phyloP scores from a whole-genome alignment of 2,329 filamentous ascomycete genomes.

The Acrodontium crateriforme region DNA sequence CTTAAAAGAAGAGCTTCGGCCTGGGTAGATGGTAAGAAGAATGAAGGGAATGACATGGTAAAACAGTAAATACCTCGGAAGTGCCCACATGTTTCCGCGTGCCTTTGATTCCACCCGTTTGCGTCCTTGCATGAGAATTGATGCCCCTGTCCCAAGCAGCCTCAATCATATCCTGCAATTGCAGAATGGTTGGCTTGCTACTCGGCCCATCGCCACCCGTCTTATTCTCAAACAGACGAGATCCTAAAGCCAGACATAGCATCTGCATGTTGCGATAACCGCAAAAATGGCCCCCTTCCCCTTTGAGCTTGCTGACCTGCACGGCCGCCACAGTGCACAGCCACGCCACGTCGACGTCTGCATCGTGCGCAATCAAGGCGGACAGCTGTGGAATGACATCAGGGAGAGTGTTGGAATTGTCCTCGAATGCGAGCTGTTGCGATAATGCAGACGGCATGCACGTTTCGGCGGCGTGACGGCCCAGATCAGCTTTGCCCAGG shows the following conservation, averaged over 20 bases:
- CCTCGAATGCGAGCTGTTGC: constrained; percentile 5
- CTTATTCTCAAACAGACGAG: constrained; percentile 13
- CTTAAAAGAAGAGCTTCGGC: constrained; percentile 64
- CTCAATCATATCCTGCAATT: constrained; percentile 77
- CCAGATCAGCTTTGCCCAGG: constrained; percentile 30
- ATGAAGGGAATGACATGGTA: too few relatives aligned
- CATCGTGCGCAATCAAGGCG: constrained; percentile 41
- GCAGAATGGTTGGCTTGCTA: constrained; percentile 51
- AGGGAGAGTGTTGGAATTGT: constrained; percentile 24
- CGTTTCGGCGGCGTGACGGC: constrained; percentile 31
- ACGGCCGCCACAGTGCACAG: constrained; percentile 60
- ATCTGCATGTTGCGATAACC: constrained; percentile 94
- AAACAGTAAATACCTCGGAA: constrained; percentile 45
- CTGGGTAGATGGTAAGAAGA: neutral
- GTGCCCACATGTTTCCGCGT: constrained; percentile 96
- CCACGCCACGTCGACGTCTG: constrained; percentile 54
- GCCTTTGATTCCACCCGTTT: constrained; percentile 71
- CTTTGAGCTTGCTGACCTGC: constrained; percentile 66
- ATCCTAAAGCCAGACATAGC: constrained; percentile 32
- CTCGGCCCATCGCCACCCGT: constrained; percentile 28
- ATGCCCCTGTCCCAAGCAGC: constrained; percentile 74
- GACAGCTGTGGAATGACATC: constrained; percentile 30
- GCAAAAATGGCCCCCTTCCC: constrained; percentile 70
- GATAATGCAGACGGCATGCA: constrained; percentile 29
- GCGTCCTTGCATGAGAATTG: constrained; percentile 55